Base-by-base conservation (phyloP, 257 asterid genomes). In the Solanum chmielewskii region DNA sequence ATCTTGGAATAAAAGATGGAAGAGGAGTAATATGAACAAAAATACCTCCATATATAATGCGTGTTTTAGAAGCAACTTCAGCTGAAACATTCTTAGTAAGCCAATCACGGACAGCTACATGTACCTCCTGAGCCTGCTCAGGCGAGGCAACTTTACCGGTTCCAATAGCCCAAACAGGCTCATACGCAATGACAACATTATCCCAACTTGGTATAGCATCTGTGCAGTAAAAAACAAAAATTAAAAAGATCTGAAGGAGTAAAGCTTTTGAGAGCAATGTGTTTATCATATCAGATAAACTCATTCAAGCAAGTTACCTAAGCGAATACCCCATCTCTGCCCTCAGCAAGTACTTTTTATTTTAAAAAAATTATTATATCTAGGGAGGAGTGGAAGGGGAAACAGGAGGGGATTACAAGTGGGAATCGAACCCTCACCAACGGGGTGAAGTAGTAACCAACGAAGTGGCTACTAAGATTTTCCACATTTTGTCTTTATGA, bases 171-270 rank as follows among this genome's bases (percentile, higher is more conserved):
- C 88, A 88, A 42, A 88, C 88, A 76, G 90, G 90, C 77, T 88
- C 90, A 78, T 88, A 88, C 10, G 90, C 90, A 45, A 88, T 35
- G 73, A 88, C 90, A 21, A 88, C 89, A 71, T 94, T 90, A 83
- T 96, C 98, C 99, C 99, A 96, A 88, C 98, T 95, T 60, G 98
- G 93, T 60, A 96, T 95, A 75, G 98, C 96, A 92, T 96, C 99
- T 97, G 93, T 70, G 89, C 80, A 90, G 76, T 69, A 6, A 81
- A 49, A 49, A 80, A 81, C 42, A 31, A 49, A 11, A 49, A 49
- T 49, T 33, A 18, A 81, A 81, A 41, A 81, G 45, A 52, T 49
- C 20, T 49, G 70, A 81, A 49, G 20, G 13, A 29, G 12, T 31
- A 81, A 52, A 29, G 70, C 15, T 81, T 49, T 81, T 20, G 4